A percentile compares a stretch with the other conserved stretches of the same genome.
Evolutionary conservation across 2,329 filamentous ascomycete genomes (phyloP).

Genomic region (Colletotrichum sp.): DNA sequence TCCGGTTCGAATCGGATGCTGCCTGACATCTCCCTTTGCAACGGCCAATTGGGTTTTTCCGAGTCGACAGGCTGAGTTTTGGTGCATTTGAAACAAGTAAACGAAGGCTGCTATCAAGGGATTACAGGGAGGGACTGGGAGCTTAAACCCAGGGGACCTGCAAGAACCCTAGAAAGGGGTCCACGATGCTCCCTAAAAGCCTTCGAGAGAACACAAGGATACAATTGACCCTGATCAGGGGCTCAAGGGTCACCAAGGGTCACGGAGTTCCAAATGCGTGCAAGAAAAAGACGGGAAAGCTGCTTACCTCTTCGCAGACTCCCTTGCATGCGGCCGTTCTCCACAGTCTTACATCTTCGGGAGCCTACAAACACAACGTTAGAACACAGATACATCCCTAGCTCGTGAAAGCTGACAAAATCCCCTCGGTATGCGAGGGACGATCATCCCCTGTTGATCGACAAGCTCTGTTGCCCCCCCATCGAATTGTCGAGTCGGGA

Average conservation of each 20-base stretch:
- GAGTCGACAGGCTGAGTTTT: background rate
- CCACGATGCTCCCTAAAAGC: background rate
- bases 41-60: background rate
- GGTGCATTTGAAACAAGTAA: background rate
- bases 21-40: background rate
- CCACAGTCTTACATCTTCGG: background rate
- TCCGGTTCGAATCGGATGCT: background rate
- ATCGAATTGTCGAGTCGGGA: constrained; percentile 1
- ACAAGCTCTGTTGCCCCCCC: background rate
- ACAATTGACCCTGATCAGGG: background rate
- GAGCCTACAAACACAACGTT: background rate
- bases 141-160: background rate
- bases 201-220: background rate
- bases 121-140: background rate
- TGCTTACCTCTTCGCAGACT: background rate
- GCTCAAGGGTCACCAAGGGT: background rate
- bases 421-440: constrained; percentile 6
- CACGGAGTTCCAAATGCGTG: background rate
- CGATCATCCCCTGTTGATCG: constrained; percentile 19
- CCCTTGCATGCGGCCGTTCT: constrained; percentile 8
- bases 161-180: background rate
- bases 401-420: constrained; percentile 3
- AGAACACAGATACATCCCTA: background rate
- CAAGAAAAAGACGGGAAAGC: background rate
- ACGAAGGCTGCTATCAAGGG: background rate